Base-by-base conservation (phyloP, 2,329 filamentous ascomycete species). In the Huntiella bhutanensis region DNA sequence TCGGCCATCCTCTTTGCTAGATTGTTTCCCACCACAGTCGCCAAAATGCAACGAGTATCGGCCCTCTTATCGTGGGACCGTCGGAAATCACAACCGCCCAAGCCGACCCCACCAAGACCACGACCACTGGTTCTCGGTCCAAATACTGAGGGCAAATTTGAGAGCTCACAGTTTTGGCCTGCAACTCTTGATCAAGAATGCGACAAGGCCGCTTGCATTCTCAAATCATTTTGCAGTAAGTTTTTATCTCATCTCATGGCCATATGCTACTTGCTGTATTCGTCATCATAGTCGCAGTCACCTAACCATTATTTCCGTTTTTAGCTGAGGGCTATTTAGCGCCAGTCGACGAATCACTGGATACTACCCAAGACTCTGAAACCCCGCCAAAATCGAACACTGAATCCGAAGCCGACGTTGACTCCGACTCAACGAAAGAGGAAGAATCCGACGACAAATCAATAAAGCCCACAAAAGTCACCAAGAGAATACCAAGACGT, bases 181-280 rank as follows among this genome's bases (percentile, higher is more conserved):
- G 80, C 82, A 32, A 81, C 79, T 1, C 67, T 94, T 44, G 87
- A 94, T 59, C 80, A 81, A 54, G 87, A 95, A 67, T 82, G 81
- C 61, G 84, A 94, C 63, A 94, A 94, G 64, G 83, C 86, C 41
- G 85, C 86, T 49, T 72, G 85, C 48, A 94, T 94, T 51, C 63
- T 95, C 44, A 81, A 85, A 59, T 88, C 82, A 32, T 95, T 95
- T 63, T 93, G 85, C 67, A 83, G 80, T 83, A 69, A 54, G 74
- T 67, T 12, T 41, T 36, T 40, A 16, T 33, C 16, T 28, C 22
- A 22, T 33, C 5, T 11, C 33, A 17, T 13, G 17, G n/a, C 13
- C 5, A 16, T 17, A 45, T 13, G 19, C 11, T 11, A 38, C 45
- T n/a, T 43, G 41, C 19, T 32, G 17, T 28, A 28, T 7, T 10